Evolutionary conservation across 768 basidiomycete species (phyloP), one percentile per base, ranked within the genome.

Genomic region (Termitomyces sp.): DNA sequence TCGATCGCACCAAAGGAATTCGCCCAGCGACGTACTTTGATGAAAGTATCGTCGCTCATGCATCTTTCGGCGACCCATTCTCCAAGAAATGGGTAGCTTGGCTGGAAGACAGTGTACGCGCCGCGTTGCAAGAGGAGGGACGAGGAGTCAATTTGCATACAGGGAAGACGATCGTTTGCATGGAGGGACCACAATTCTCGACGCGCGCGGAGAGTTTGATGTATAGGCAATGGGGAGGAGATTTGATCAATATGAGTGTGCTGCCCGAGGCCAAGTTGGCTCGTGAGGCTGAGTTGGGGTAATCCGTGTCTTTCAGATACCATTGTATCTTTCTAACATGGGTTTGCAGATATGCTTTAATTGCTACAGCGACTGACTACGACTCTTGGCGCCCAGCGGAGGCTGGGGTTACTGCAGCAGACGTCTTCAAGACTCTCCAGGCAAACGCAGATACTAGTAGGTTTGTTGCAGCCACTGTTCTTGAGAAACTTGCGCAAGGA

Each of bases 151-250:
- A 82, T 72, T 71, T 98, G 54, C 92, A 94, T 71, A 85, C 82
- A 51, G 88, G 84, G 29, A 94, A 88, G 78, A 89, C 86, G 19
- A 83, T 98, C 56, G 88, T 98, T 47, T 95, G 92, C 68, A 98
- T 98, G 93, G 95, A 98, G 69, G 95, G 95, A 48, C 91, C 91
- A 32, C 94, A 95, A 73, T 99, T 99, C 78, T 96, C 94, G 54
- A 99, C 96, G n/a, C 77, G 96, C 37, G 96, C 96, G 17, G 96
- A 99, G 81, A 95, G 92, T 66, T 65, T 82, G 65, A 94, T 97
- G 95, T 97, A 98, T 71, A 81, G 94, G 21, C 79, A 81, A 46
- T 95, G 92, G 90, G 96, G 96, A 9, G 92, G 85, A 6, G 92
- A 96, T 70, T 74, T 96, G 67, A 95, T 96, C 74, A 95, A 98